Evolutionary conservation across 345 rosid genomes (phyloP), one percentile per base, ranked within the genome.

Genomic region (Chamaenerion angustifolium): DNA sequence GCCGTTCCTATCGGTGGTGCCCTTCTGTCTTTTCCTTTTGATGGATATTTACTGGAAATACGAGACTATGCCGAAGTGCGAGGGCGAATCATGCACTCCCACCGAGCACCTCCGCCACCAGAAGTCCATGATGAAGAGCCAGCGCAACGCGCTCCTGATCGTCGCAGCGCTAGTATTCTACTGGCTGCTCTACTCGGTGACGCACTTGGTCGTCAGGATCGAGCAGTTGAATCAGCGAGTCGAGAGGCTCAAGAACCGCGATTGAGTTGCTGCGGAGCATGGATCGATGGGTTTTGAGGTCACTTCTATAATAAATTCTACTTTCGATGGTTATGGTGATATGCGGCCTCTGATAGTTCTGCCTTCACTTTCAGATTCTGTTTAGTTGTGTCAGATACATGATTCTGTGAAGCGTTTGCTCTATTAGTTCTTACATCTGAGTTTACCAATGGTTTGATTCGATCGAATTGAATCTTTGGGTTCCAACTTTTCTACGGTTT

Each of bases 11-110:
- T 81, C 94, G 31, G 80, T 88, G n/a, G 85, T 88, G 1, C 96
- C 96, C 2, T 84, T 88, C 52, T 81, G 92, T 62, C 72, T 88
- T 63, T 88, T 88, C 62, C 80, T 88, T 0, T 61, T 88, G 0
- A 79, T 84, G 94, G 96, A 88, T 52, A 88, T 84, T 50, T 88
- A 81, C 72, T 88, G 96, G 96, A 84, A 88, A 63, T 83, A 83
- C 79, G 96, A 88, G 72, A 88, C 82, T 2, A 71, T 75, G 25
- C 94, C 94, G 15, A 65, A 56, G 25, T 88, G 94, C 59, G 88
- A 81, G 13, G 82, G 69, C 13, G 82, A 74, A 12, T 69, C 94
- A 1, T 88, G 96, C 62, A 71, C 83, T 1, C 96, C 94, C 3
- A 55, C 80, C 14, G 92, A 88, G 69, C 76, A 76, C 56, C 78